phyloP scores from a whole-genome alignment of 2,329 filamentous ascomycete genomes.

The Scedosporium apiospermum region DNA sequence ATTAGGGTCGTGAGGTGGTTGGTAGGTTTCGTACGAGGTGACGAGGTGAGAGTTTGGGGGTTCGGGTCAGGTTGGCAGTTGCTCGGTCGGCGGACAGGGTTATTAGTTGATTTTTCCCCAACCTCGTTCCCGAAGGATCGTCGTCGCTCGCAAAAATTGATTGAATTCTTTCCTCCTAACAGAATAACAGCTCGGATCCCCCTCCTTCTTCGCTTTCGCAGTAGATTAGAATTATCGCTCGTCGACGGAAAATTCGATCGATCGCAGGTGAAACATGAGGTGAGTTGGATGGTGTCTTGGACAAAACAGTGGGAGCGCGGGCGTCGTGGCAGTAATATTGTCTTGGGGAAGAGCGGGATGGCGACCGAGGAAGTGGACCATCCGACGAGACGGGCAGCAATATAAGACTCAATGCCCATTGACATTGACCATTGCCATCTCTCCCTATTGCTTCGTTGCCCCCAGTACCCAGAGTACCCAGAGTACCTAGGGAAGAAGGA shows the following conservation, averaged over 20 bases:
- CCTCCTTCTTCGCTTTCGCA: neutral
- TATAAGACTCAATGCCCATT: slow-evolving; percentile 3
- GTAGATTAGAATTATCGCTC: neutral
- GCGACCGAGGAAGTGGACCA: neutral
- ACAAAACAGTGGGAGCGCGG: neutral
- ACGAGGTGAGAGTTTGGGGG: neutral
- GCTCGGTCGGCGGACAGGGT: neutral
- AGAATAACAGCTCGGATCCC: neutral
- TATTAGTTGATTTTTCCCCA: neutral
- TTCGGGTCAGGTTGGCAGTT: neutral
- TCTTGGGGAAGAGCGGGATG: neutral
- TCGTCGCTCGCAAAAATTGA: neutral
- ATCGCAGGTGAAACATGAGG: neutral
- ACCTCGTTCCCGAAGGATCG: neutral
- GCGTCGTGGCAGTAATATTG: neutral
- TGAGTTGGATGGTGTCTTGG: neutral
- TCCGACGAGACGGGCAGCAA: neutral
- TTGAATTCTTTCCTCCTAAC: neutral
- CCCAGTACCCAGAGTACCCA: too few species aligned
- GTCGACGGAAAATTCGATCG: neutral
- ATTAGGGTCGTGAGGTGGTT: neutral
- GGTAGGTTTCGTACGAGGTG: neutral
- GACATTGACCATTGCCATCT: too few species aligned
- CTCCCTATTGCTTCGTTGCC: too few species aligned
- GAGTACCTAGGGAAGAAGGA: too few species aligned